Evolutionary conservation across 148 eudicot species (phyloP), one percentile per base, ranked within the genome.

Genomic region (Diospyros kaki): DNA sequence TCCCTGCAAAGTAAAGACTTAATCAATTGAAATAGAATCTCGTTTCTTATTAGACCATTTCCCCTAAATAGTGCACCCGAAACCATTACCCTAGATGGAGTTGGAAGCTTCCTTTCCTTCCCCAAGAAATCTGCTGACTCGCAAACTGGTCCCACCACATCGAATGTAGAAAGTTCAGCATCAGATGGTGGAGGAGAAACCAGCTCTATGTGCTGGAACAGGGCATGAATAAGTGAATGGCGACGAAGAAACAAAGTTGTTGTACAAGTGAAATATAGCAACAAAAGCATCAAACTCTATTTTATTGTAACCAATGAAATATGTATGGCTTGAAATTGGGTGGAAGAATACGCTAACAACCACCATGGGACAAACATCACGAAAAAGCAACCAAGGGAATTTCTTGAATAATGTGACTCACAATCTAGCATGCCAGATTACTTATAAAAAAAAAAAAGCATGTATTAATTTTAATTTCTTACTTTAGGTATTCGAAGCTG

Each of bases 101-200:
- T 85, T 15, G 99, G 91, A 68, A 95, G 93, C 75, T 88, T 79
- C 75, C 99, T 90, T 14, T 89, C 93, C 83, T 92, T 95, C 39
- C 99, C 97, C 82, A 95, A 87, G 83, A 95, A 95, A 87, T 95
- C 97, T 0, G 99, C 96, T 41, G 97, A 95, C 77, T 95, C 99
- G 68, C 97, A 95, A n/a, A 93, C 99, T 0, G 99, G 99, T 71
- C 99, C 99, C 18, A 95, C 99, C 38, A 93, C 91, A 73, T 92
- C 99, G 76, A 90, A 95, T 1, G 88, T 87, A 40, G 92, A 84
- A 69, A 87, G 53, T 81, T 82, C 90, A 7, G 94, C 87, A 69
- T 84, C 90, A 17, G 87, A 77, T 44, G 81, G 77, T 41, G 91
- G 53, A 67, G 98, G 98, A 71, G 97, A 88, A 84, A 93, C 89